Evolutionary conservation across 2,329 filamentous ascomycete species (phyloP).

Genomic region (Exophiala viscosa): DNA sequence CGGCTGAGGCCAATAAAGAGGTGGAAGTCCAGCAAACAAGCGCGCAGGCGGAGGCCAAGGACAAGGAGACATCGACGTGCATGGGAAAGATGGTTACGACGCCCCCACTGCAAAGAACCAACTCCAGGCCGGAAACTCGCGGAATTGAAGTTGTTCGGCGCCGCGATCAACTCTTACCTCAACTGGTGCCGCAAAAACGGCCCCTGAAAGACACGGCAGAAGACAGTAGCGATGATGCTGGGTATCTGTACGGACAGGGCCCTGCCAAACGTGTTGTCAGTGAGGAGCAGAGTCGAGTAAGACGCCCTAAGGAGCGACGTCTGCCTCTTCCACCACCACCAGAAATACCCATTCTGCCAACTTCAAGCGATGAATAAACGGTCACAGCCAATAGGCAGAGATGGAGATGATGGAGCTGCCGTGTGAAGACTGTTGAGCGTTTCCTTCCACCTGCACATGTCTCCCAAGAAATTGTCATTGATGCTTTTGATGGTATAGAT

Average conservation of each 20-base stretch:
- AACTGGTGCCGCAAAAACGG: conserved; percentile 8
- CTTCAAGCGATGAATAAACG: conserved; percentile 18
- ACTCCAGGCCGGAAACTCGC: background rate
- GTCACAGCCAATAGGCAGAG: background rate
- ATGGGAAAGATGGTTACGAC: background rate
- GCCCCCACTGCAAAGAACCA: background rate
- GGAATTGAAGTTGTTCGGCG: background rate
- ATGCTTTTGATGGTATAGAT: no score
- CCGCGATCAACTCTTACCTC: background rate
- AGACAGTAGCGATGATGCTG: conserved; percentile 16
- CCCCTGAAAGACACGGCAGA: background rate
- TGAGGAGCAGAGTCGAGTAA: background rate
- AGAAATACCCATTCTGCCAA: conserved; percentile 24
- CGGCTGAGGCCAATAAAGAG: no score
- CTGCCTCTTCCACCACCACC: conserved; percentile 23
- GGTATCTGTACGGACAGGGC: conserved; percentile 1
- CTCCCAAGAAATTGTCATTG: no score
- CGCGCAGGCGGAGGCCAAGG: no score
- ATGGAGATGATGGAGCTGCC: background rate
- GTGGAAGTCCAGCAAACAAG: no score
- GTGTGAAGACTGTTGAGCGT: no score
- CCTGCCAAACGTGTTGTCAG: background rate
- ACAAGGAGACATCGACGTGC: no score
- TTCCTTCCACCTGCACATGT: no score
- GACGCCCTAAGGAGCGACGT: background rate